Base-by-base conservation (phyloP, 108 stramenopile species). In the Nitzschia putrida region DNA sequence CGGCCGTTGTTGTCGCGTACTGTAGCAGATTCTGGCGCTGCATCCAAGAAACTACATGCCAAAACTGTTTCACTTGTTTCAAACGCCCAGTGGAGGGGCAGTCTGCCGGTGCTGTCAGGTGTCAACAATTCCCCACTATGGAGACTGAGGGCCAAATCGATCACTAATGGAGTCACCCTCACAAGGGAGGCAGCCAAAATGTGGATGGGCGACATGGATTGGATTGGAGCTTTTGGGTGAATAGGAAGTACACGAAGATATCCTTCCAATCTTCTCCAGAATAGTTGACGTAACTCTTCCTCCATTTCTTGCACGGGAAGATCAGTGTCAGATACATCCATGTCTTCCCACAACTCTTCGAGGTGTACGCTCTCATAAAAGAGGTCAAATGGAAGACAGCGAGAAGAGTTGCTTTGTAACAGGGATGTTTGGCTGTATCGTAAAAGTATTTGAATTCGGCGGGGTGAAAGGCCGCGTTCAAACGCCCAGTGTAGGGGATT, bases 401-500 rank as follows among this genome's bases (percentile, higher is more conserved):
- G 54, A 21, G 47, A 38, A 16, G 50, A 7, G 53, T 76, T 69
- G 34, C 12, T 16, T 3, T 57, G 61, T 34, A 39, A 38, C 49
- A 76, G 42, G 1, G 74, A 53, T 21, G 49, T 53, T 3, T 18
- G 9, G 38, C 56, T 50, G 45, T 76, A 45, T 24, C 67, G 38
- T 14, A 68, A 22, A 12, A 76, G 74, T 57, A 68, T 49, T 22
- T 57, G 13, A 13, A 69, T 68, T 45, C 74, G 21, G 11, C 74
- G 56, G 9, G 67, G 40, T 8, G 74, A 76, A 60, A 68, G 43
- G 50, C 64, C 65, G 12, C 74, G 61, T n/a, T 63, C 68, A 22
- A 76, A 53, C 0, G 74, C 67, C 74, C 74, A 76, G 34, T 77
- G 76, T 12, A 77, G 57, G 11, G 76, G 76, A 13, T 66, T 77